Evolutionary conservation across 2,329 filamentous ascomycete species (phyloP).

Genomic region (Tolypocladium ophioglossoides): DNA sequence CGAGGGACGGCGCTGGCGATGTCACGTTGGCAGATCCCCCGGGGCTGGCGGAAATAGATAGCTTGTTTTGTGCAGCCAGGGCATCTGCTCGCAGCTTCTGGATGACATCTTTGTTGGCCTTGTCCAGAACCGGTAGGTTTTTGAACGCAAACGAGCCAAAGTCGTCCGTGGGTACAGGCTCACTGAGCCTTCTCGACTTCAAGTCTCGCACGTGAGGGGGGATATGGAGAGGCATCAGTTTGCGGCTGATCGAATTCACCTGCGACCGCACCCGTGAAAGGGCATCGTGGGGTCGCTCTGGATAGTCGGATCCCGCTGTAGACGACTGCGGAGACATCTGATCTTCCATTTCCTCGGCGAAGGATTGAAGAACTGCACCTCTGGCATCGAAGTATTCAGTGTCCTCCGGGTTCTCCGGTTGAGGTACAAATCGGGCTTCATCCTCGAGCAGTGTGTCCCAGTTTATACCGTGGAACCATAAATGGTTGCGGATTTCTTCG

Average conservation of each 20-base stretch:
- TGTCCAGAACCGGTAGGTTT: constrained; percentile 90
- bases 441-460: constrained; percentile 92
- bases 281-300: constrained; percentile 88
- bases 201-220: constrained; percentile 91
- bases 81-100: constrained; percentile 91
- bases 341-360: constrained; percentile 90
- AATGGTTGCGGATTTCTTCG: constrained; percentile 79
- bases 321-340: constrained; percentile 64
- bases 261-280: constrained; percentile 81
- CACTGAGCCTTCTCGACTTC: constrained; percentile 78
- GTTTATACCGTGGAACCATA: constrained; percentile 79
- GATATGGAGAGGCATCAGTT: constrained; percentile 90
- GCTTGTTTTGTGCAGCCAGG: constrained; percentile 55
- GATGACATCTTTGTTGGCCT: constrained; percentile 97
- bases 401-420: constrained; percentile 87
- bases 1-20: constrained; percentile 60
- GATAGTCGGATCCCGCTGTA: constrained; percentile 63
- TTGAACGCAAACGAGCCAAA: constrained; percentile 97
- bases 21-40: constrained; percentile 28
- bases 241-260: constrained; percentile 76
- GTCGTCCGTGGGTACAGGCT: constrained; percentile 80
- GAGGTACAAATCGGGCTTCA: constrained; percentile 89
- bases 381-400: constrained; percentile 95
- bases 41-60: constrained; percentile 29
- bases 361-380: constrained; percentile 84